Evolutionary conservation across 202 grass and related monocot species (phyloP), one percentile per base, ranked within the genome.

Genomic region (Zoysia matrella): DNA sequence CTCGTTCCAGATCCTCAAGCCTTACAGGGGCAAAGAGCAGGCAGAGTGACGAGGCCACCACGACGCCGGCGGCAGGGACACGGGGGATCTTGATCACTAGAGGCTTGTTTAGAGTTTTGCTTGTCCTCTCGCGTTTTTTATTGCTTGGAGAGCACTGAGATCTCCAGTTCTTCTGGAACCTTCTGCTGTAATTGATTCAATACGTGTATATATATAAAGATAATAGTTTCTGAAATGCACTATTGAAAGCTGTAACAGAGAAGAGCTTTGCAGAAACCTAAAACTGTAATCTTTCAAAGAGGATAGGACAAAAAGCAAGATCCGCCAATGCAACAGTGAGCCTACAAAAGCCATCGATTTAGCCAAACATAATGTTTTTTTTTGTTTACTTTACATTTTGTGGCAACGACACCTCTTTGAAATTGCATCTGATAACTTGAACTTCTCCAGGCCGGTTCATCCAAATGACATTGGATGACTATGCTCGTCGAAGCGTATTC

Each of bases 1-100:
- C 82, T 91, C 89, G 0, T 84, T 91, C 72, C 84, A 88, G 81
- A 88, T 91, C 72, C 89, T 88, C 74, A 88, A 91, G 68, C 89
- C 89, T 1, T 83, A 70, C 8, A 86, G 74, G 71, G 79, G 74
- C 48, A 90, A 83, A 50, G 41, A 41, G 49, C 79, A 82, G 51
- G 45, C 50, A 55, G 88, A 86, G 6, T 82, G 79, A 82, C 65
- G 12, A 58, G 1, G 48, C 1, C 43, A 1, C 5, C 4, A 9
- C 11, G 36, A 39, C 4, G 49, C 5, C 46, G 4, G 4, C 4
- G 3, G 16, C 41, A 39, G 40, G 12, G 40, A 69, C 68, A 11
- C 55, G 50, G 50, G 53, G 6, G 47, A 51, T 16, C 48, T 66
- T 49, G 10, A 43, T 65, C 52, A 36, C 56, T 40, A 72, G 67